phyloP scores from a whole-genome alignment of 495 filamentous ascomycete genomes.

The Poronia punctata region DNA sequence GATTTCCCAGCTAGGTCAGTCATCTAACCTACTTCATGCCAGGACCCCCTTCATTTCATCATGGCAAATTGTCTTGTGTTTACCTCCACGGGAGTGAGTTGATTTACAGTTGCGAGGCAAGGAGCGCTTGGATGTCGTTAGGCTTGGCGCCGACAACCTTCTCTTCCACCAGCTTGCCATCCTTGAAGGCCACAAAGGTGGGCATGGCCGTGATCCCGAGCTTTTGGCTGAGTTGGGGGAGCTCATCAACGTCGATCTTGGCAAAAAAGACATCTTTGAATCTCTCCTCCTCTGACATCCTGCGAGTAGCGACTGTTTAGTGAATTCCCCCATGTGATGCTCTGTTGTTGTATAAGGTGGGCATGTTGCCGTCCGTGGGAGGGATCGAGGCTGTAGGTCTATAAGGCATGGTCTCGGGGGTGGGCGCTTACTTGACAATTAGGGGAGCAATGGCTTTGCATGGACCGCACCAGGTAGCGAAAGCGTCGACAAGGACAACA shows the following conservation, averaged over 20 bases:
- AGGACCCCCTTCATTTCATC: too few relatives aligned
- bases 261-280: conserved; percentile 57
- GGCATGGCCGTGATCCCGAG: conserved; percentile 91
- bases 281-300: conserved; percentile 14
- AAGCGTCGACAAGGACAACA: conserved; percentile 76
- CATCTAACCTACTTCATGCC: too few relatives aligned
- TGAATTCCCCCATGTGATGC: neutral
- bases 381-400: neutral
- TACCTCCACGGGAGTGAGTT: too few relatives aligned
- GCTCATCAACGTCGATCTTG: conserved; percentile 89
- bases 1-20: too few relatives aligned
- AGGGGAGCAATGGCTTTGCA: conserved; percentile 84
- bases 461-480: conserved; percentile 89
- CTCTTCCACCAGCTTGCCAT: conserved; percentile 52
- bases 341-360: neutral
- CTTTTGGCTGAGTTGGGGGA: conserved; percentile 68
- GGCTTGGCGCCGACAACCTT: conserved; percentile 83
- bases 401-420: neutral
- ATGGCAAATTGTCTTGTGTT: too few relatives aligned
- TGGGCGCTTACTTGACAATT: conserved; percentile 52
- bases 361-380: neutral
- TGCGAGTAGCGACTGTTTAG: neutral
- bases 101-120: conserved; percentile 27
- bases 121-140: conserved; percentile 48
- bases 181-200: conserved; percentile 81